Conservation (phyloP, 371 early-diverging fungal species). For the Lichtheimia ornata region DNA sequence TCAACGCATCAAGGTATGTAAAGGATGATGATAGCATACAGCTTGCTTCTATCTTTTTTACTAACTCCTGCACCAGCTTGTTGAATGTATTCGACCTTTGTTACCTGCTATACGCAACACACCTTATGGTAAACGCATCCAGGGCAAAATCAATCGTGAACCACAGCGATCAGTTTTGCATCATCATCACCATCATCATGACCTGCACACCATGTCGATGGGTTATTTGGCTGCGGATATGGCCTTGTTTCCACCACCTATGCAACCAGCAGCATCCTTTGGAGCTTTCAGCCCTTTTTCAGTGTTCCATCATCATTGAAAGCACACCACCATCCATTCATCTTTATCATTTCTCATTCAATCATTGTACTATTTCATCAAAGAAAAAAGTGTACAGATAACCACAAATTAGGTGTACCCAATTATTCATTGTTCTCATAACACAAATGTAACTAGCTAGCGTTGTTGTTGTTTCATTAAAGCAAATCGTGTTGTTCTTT, state of each 20-base stretch:
- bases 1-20: conserved; percentile 69
- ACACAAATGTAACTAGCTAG: no score
- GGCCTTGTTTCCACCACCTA: conserved; percentile 12
- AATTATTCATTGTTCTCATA: no score
- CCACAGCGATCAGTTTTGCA: conserved; percentile 15
- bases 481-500: no score
- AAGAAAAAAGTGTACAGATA: no score
- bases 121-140: conserved; percentile 87
- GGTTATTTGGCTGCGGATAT: conserved; percentile 17
- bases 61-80: conserved; percentile 41
- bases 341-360: no score
- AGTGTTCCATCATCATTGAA: conserved; percentile 17
- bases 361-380: no score
- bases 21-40: no score
- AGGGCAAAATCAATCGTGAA: conserved; percentile 74
- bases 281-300: conserved; percentile 12
- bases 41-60: not conserved
- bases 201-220: conserved; percentile 6
- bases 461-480: no score
- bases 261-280: conserved; percentile 13
- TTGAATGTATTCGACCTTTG: conserved; percentile 80
- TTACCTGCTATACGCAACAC: conserved; percentile 81
- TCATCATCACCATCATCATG: conserved; percentile 11
- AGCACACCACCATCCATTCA: no score
- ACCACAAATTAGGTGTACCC: no score